Base-by-base conservation (phyloP, 75 land plant genomes). In the Picea sitchensis region DNA sequence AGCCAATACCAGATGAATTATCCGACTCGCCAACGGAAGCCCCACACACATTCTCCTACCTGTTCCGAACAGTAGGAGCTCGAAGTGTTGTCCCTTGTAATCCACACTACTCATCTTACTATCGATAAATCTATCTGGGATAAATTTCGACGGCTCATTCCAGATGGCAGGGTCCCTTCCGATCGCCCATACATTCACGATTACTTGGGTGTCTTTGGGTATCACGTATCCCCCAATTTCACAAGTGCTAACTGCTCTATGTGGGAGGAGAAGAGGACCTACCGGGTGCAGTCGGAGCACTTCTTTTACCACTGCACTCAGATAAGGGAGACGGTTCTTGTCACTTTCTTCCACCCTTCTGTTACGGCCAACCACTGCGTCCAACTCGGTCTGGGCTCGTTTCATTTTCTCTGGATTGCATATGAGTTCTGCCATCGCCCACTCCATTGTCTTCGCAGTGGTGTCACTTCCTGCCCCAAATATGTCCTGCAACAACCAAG, bases 281-380 rank as follows among this genome's bases (percentile, higher is more conserved):
- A 93, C 90, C 0, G 95, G 93, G 82, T 93, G 91, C 83, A 93
- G 86, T 21, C 95, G 85, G 77, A 93, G 84, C 14, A 84, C 84
- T 68, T 93, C 93, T 64, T 91, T 93, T n/a, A 89, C 26, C 17
- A 64, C 76, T 54, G 88, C 84, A 44, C 81, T 79, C 23, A 93
- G 75, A 80, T 78, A 91, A 2, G 85, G 68, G 4, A 88, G 87
- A 61, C 83, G 86, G 12, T 88, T 89, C 31, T 87, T 31, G 76
- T 92, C 94, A 21, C 68, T 8, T 76, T 91, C 95, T 71, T 87
- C 80, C 17, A 93, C 88, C 32, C 59, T 60, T 31, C 93, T 80
- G 51, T 82, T 65, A 2, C 80, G 76, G 4, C 91, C 91, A 26
- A 93, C 93, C 0, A 11, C 32, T 26, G 23, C 31, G 31, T 65